Percentiles rank a stretch among this genome's conserved stretches.
Evolutionary conservation across 2,329 filamentous ascomycete species (phyloP).

Genomic region (Sporothrix sp.): DNA sequence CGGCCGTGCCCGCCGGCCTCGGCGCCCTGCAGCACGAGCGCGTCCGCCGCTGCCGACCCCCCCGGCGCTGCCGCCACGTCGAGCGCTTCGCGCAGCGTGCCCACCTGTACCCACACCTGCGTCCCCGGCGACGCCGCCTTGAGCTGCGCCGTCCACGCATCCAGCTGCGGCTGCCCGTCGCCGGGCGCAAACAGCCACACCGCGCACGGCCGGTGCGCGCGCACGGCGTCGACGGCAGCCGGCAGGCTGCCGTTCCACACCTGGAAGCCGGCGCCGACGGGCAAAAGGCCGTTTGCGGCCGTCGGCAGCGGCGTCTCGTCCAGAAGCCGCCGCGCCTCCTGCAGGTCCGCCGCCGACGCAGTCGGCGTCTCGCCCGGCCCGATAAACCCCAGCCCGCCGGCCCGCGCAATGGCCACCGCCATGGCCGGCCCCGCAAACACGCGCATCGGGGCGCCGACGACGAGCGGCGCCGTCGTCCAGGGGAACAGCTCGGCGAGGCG

Average conservation of each 20-base stretch:
- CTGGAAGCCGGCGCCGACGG: constrained; percentile 54
- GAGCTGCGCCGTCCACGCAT: constrained; percentile 24
- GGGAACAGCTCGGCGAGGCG: constrained; percentile 25
- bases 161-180: constrained; percentile 27
- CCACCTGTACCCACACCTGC: constrained; percentile 44
- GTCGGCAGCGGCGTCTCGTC: constrained; percentile 23
- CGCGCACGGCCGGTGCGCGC: constrained; percentile 44
- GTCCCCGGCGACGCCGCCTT: constrained; percentile 29
- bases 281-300: constrained; percentile 28
- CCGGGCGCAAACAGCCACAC: constrained; percentile 59
- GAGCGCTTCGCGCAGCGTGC: constrained; percentile 46
- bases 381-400: constrained; percentile 31
- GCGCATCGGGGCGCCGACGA: constrained; percentile 35
- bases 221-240: constrained; percentile 39
- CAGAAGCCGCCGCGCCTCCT: background rate
- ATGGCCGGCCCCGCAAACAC: constrained; percentile 28
- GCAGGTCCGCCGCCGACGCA: constrained; percentile 9
- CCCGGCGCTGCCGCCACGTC: constrained; percentile 37
- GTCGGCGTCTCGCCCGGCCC: constrained; percentile 12
- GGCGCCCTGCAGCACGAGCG: constrained; percentile 51
- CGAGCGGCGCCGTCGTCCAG: constrained; percentile 27
- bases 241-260: constrained; percentile 38
- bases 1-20: constrained; percentile 56
- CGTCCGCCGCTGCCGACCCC: constrained; percentile 49
- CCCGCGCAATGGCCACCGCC: constrained; percentile 31